Evolutionary conservation across 2,329 filamentous ascomycete genomes (phyloP), one percentile per base, ranked within the genome.

Genomic region (Sordariomycetes sp.): DNA sequence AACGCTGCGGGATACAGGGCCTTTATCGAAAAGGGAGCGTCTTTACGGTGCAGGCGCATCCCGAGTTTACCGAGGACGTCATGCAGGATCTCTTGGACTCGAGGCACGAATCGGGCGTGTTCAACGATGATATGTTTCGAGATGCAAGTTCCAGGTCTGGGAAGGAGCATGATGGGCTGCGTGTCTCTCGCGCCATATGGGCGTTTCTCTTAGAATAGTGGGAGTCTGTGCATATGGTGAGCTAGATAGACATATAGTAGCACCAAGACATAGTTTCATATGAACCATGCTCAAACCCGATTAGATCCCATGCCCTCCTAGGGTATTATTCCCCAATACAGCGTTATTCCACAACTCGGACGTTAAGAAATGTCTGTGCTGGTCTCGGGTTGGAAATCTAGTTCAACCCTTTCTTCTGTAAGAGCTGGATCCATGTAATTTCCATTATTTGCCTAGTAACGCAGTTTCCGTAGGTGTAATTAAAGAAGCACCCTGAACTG

Each of bases 11-110:
- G n/a, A 66, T 76, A 1, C 76, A 79, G 51, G 74, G 69, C 16
- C 67, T 79, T 51, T 76, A 77, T 62, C 64, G 65, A 6, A 70
- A 74, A 2, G 64, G 67, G 2, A 64, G 64, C 2, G 66, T 75
- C 53, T 65, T 78, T 25, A 72, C 72, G 2, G 69, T 79, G 0
- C 76, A 79, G 58, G 76, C 74, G n/a, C 76, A 79, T 57, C 76
- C 76, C 5, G 76, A 79, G 58, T 78, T 75, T 60, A 72, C 69
- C 2, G 64, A 65, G 22, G 66, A 70, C 16, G 73, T 73, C 58
- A 74, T 77, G 61, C 67, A 69, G 1, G 68, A 71, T 57, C 64
- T 74, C 35, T 64, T 74, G 25, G 58, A 66, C 32, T 53, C 59
- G n/a, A 63, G 69, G 28, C 64, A 66, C 50, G 55, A 62, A 0